Percentiles rank a stretch among this genome's conserved stretches.
These are phyloP conservation scores for Mrakiaceae sp. DNA, from an alignment of 1,284 basidiomycete species.

Conservation along the genomic window DNA sequence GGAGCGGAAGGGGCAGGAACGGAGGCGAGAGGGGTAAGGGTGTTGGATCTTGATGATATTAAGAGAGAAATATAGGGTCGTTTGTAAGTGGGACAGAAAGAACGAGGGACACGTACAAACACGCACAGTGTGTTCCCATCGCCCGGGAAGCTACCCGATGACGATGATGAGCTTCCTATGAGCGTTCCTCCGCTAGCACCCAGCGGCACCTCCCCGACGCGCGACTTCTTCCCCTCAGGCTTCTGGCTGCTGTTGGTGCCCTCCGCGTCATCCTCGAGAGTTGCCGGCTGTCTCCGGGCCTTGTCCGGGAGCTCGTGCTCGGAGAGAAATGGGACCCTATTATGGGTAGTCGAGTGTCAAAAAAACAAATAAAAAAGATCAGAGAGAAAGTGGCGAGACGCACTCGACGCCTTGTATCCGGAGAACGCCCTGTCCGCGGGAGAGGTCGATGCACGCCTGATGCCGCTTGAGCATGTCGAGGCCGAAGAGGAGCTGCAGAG, in stretches of 20 bases:
- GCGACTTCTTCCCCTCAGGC: constrained; percentile 20
- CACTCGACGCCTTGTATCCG: constrained; percentile 70
- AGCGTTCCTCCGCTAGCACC: not conserved
- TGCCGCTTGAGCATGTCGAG: constrained; percentile 98
- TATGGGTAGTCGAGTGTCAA: not conserved
- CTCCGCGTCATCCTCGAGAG: constrained; percentile 29
- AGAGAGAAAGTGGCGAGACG: not conserved
- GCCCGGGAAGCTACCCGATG: constrained; percentile 46
- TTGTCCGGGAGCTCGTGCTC: constrained; percentile 91
- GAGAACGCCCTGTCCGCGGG: constrained; percentile 57
- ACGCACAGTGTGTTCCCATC: constrained; percentile 42
- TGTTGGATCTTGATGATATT: not conserved
- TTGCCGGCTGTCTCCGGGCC: constrained; percentile 33
- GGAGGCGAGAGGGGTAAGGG: not conserved
- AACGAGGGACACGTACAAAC: not conserved
- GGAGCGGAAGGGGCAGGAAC: constrained; percentile 18
- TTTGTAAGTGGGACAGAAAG: not conserved
- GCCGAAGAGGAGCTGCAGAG: constrained; percentile 51
- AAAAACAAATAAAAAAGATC: not conserved
- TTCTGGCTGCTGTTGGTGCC: constrained; percentile 16
- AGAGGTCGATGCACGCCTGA: constrained; percentile 88
- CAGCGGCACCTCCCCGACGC: not conserved
- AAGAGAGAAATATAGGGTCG: constrained; percentile 17
- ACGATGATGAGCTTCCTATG: not conserved
- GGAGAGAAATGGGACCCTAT: constrained; percentile 61